Evolutionary conservation across 495 filamentous ascomycete genomes (phyloP), one percentile per base, ranked within the genome.

Genomic region (Neohortaea acidophila): DNA sequence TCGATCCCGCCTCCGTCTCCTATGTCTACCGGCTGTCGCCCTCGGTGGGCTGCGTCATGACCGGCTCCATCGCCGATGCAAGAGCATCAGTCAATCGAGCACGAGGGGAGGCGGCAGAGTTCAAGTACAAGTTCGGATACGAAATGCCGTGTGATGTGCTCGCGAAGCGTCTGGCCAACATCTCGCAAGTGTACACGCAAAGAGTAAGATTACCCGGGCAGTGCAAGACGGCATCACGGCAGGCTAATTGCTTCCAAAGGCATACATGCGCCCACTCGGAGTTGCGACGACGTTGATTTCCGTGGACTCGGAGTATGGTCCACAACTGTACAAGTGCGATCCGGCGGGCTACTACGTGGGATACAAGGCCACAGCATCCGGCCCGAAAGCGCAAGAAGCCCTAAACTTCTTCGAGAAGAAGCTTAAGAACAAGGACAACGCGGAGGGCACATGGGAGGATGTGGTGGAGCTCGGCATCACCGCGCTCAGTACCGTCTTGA

Each of bases 111-210:
- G 91, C 89, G 44, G 91, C 87, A 33, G 84, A 96, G 49, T 97
- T 97, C 67, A 73, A 77, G 60, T 96, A 97, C 73, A 94, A 94
- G 60, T 94, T 73, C 56, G 89, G 89, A 57, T 97, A 97, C 61
- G 89, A 97, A 68, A 97, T 97, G 91, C 89, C 89, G 39, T 92
- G 83, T 60, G 89, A 97, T 63, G 91, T 81, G 31, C 61, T 97
- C 54, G 81, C 87, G 41, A 97, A 97, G 73, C 70, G 89, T 59
- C 62, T 97, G 63, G 89, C 89, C 49, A 97, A 97, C 59, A 93
- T 97, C 65, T 93, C 84, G 64, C 89, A 97, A 61, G 89, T 97
- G 38, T 97, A 96, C 62, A 97, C 89, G 45, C 89, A 97, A 64
- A 69, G 84, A 60, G 89, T 91, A 69, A 56, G 79, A 13, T 4